Base-by-base conservation (phyloP, 2,329 filamentous ascomycete genomes). In the Cercospora canescens region DNA sequence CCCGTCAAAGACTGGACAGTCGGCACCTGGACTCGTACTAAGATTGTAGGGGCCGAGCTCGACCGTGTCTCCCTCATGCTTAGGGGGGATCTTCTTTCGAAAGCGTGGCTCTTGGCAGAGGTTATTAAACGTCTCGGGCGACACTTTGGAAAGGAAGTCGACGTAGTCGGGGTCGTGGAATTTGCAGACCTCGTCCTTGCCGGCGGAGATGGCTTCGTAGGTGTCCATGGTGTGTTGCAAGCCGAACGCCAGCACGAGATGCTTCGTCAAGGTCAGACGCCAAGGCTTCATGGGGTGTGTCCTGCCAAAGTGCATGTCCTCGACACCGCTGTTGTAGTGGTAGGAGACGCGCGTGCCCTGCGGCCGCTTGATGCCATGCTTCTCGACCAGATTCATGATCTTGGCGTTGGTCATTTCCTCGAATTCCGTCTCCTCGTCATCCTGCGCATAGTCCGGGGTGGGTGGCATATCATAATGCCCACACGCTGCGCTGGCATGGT, bases 251-350 rank as follows among this genome's bases (percentile, higher is more conserved):
- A 96, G 90, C 69, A 99, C 93, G 55, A 99, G 87, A 74, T 95
- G 93, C 79, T 99, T 98, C 64, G 95, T 96, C 63, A 99, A 86
- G 16, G 94, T 97, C 70, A 99, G 83, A 37, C 95, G 92, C 94
- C 95, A 98, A 66, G 95, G 95, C 79, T 99, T 99, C 95, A 99
- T 99, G 21, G 95, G 95, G 82, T 99, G 95, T 9, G 92, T 94
- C 81, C 92, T 91, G 71, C 95, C 95, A 78, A 99, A 99, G 79
- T 99, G 95, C 80, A 98, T 94, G 76, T 91, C 91, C 81, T 99
- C 95, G 77, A 98, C 96, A 67, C 92, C 89, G 1, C 94, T 92
- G 75, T 97, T 97, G 81, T 93, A 93, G 79, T 99, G 95, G 80
- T 94, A 98, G 9, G 94, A 97, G 55, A 99, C 94, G 34, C 87